Base-by-base conservation (phyloP, 2,329 filamentous ascomycete genomes). In the Clonostachys rosea region DNA sequence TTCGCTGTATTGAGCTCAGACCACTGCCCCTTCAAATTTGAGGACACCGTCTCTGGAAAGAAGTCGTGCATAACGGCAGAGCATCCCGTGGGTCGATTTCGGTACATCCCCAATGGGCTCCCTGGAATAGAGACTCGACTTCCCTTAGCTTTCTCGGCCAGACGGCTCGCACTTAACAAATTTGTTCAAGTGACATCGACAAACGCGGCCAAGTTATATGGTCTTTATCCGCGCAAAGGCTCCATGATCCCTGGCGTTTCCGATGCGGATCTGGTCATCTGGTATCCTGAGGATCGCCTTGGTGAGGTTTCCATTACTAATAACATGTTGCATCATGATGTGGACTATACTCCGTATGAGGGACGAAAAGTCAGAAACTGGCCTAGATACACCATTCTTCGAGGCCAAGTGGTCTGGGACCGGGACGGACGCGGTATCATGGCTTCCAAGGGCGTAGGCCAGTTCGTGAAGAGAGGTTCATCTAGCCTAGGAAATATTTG, bases 281-380 rank as follows among this genome's bases (percentile, higher is more conserved):
- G 78, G 77, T 78, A 81, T 58, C 76, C 76, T 1, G 62, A 71
- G 11, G 67, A 62, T 3, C 61, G 57, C 46, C 52, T 72, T 8
- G 39, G 40, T 9, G 16, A 34, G 53, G 57, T 72, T 16, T 59
- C 65, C 12, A 70, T 78, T 51, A 60, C 62, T 39, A 81, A 83
- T 54, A 64, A 66, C 8, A 74, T 75, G 62, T 58, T 84, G 51
- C 80, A 85, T 59, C 81, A 84, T 56, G 70, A 78, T 50, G 74
- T 81, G 3, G 80, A 85, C 55, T 83, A 84, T 55, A 83, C 80
- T 9, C 80, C 81, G 0, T 84, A 77, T 53, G 80, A 84, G 57
- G 79, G 80, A 0, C 69, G 67, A 43, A 63, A 56, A n/a, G 56
- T 85, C 39, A 69, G 67, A 30, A 79, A 84, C 48, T 84, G 81